A percentile compares a stretch with the other conserved stretches of the same genome.
Conservation (phyloP, 805 yeast species). For the Ogataea saltuana region DNA sequence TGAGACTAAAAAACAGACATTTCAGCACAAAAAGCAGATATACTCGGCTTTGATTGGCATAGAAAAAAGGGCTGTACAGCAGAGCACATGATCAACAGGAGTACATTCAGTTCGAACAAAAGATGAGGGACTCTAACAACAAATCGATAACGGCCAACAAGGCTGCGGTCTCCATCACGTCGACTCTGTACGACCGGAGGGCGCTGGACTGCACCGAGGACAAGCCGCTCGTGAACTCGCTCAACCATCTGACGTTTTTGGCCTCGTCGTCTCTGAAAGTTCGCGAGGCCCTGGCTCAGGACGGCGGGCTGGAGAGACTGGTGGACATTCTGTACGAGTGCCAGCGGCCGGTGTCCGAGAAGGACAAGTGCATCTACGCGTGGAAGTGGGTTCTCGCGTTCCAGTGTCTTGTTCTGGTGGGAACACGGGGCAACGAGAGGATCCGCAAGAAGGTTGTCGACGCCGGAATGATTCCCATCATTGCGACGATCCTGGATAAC, state of each 20-base stretch:
- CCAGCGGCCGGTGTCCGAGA: conserved; percentile 38
- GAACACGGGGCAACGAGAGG: conserved; percentile 88
- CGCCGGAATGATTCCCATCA: conserved; percentile 88
- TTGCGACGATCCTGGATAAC: conserved; percentile 91
- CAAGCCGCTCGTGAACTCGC: conserved; percentile 85
- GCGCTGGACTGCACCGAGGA: conserved; percentile 90
- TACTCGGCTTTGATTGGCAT: no score
- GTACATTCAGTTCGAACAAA: no score
- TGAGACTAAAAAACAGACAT: background rate
- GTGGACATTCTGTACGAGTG: conserved; percentile 86
- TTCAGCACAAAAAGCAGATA: background rate
- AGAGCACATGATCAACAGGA: background rate
- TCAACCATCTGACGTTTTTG: conserved; percentile 85
- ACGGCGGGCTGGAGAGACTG: conserved; percentile 90
- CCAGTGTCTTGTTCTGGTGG: conserved; percentile 87
- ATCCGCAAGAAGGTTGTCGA: conserved; percentile 84
- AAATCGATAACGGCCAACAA: conserved; percentile 74
- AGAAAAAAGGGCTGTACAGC: background rate
- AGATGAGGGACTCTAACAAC: conserved; percentile 89
- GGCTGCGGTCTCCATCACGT: conserved; percentile 90
- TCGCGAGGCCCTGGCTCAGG: conserved; percentile 82
- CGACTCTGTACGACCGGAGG: conserved; percentile 86
- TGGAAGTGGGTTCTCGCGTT: conserved; percentile 98
- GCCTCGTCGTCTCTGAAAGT: conserved; percentile 86
- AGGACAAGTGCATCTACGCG: conserved; percentile 58